Conservation (phyloP, 148 eudicot species). For the Rhododendron williamsianum region DNA sequence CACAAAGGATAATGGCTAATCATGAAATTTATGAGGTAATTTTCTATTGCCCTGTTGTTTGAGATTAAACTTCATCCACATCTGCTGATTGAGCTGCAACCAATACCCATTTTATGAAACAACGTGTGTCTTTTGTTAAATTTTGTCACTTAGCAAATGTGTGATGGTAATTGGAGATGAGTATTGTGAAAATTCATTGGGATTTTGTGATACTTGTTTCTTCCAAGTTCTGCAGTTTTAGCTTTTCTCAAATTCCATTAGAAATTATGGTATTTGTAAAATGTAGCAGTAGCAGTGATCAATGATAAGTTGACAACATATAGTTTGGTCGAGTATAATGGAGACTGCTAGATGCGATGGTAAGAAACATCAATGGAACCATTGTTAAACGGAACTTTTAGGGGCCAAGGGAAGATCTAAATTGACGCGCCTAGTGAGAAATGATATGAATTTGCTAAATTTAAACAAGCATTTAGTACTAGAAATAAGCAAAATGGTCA, state of each 20-base stretch:
- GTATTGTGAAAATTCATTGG: neutral
- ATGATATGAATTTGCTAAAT: neutral
- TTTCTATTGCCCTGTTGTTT: neutral
- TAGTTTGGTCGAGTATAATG: neutral
- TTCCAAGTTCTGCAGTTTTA: neutral
- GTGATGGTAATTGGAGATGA: neutral
- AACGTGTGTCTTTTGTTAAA: neutral
- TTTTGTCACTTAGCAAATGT: neutral
- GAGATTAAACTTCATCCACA: neutral
- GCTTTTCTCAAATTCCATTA: neutral
- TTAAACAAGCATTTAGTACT: neutral
- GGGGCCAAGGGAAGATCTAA: neutral
- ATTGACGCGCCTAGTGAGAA: neutral
- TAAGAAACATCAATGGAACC: neutral
- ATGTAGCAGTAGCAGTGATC: neutral
- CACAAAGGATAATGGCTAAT: constrained; percentile 72
- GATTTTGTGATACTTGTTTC: neutral
- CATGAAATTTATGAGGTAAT: constrained; percentile 71
- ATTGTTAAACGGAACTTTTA: neutral
- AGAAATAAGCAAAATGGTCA: neutral
- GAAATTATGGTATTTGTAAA: neutral
- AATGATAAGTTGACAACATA: neutral
- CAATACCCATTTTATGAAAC: neutral
- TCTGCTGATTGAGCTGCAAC: neutral
- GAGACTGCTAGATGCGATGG: neutral